Percentiles rank a stretch among this genome's conserved stretches.
Conservation (phyloP, 1,284 basidiomycete species). For the Rhodotorula sp. region DNA sequence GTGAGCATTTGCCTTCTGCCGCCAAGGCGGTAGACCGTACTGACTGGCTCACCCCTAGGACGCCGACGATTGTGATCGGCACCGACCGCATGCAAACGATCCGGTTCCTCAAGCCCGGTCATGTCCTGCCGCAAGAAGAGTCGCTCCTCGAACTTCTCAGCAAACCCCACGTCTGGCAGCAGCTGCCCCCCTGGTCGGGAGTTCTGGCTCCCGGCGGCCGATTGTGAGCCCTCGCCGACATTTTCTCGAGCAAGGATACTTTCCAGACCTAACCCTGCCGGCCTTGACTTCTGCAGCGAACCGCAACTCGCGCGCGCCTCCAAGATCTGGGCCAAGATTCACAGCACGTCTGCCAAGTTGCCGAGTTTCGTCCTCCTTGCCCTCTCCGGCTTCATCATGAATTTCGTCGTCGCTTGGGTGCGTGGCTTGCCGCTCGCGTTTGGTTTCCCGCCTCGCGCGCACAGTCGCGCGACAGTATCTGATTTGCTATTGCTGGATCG, state of each 20-base stretch:
- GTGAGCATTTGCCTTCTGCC: conserved; percentile 1
- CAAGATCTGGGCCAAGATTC: conserved; percentile 24
- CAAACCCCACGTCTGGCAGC: conserved; percentile 27
- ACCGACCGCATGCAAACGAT: conserved; percentile 29
- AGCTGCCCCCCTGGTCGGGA: conserved; percentile 18
- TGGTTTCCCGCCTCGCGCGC: not conserved
- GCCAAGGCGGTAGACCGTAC: too few relatives aligned
- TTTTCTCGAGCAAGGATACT: too few relatives aligned
- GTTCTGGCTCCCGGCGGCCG: conserved; percentile 25
- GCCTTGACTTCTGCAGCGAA: conserved; percentile 9
- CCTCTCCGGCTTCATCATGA: conserved; percentile 36
- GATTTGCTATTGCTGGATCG: not conserved
- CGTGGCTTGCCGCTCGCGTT: not conserved
- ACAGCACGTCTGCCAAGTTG: conserved; percentile 27
- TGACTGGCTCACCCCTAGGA: not conserved
- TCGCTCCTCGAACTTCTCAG: conserved; percentile 18
- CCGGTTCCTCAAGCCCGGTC: conserved; percentile 39
- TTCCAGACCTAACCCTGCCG: too few relatives aligned
- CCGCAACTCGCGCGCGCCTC: conserved; percentile 9
- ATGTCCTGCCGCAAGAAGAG: conserved; percentile 15
- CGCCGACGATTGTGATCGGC: conserved; percentile 40
- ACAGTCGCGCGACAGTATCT: not conserved
- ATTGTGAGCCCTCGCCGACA: conserved; percentile 20
- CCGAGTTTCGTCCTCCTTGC: conserved; percentile 34
- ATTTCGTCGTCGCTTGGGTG: conserved; percentile 29